Evolutionary conservation across 331 rosid species (phyloP), one percentile per base, ranked within the genome.

Genomic region (Quercus phellos): DNA sequence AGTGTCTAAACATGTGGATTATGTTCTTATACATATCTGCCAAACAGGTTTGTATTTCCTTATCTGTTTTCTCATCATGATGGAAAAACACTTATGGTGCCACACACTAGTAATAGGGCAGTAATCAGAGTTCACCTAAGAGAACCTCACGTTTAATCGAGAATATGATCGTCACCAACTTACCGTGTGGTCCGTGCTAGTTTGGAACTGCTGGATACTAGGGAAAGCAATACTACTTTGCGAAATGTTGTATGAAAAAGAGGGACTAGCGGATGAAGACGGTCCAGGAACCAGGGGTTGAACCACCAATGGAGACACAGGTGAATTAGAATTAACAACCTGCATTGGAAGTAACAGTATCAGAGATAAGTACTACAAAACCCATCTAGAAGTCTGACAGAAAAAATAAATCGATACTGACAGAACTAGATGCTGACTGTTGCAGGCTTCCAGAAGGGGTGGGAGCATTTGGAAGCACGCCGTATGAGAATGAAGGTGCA

Each of bases 171-270:
- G 84, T 83, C 79, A 86, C 46, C 46, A 38, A 8, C 46, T 38
- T 38, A 38, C 94, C 17, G 9, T 24, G 26, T 24, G 26, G 26
- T 24, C 26, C 26, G 26, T 16, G 74, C 55, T 79, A 32, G 90
- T 70, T 60, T 84, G 90, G 8, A 63, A 58, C 35, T 70, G 89
- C 76, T 82, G 92, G 68, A 67, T 82, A 54, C 66, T 72, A n/a
- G 90, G 54, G 79, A 85, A 83, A 60, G 55, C 9, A 3, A 34
- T 22, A 10, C 78, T 82, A 73, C 79, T 69, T 3, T 75, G 89
- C 7, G 90, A 55, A 83, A 78, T 8, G 75, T 85, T 90, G 56
- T 85, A 86, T 0, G 87, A 88, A 80, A 88, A 90, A 1, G 90
- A 76, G 53, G 88, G 87, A 13, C 74, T 58, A 10, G 83, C 73